Evolutionary conservation across 2,329 filamentous ascomycete genomes (phyloP).

Genomic region (Ophiostoma tasmaniense): DNA sequence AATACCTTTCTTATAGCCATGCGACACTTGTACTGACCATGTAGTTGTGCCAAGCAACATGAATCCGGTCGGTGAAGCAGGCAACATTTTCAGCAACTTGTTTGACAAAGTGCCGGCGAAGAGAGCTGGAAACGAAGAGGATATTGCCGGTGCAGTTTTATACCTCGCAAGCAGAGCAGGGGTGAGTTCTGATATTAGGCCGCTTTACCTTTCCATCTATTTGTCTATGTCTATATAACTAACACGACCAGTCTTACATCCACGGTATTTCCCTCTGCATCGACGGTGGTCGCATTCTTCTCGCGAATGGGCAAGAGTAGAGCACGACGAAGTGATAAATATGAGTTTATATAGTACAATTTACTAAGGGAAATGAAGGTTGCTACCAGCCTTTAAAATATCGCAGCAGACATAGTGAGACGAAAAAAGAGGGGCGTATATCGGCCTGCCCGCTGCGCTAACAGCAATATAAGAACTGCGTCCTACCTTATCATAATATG

Average conservation of each 20-base stretch:
- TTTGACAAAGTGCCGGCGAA: conserved; percentile 40
- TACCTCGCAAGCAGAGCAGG: conserved; percentile 33
- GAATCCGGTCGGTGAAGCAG: conserved; percentile 45
- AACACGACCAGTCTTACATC: conserved; percentile 8
- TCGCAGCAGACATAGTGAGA: too few relatives aligned
- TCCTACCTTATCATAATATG: too few relatives aligned
- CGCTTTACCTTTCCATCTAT: neutral
- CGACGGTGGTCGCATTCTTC: conserved; percentile 17
- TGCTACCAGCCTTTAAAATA: too few relatives aligned
- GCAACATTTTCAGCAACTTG: conserved; percentile 47
- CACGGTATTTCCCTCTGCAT: conserved; percentile 19
- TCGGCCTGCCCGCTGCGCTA: too few relatives aligned
- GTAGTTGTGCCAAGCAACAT: conserved; percentile 57
- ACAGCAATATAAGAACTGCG: too few relatives aligned
- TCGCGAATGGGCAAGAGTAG: conserved; percentile 20
- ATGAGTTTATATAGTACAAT: too few relatives aligned
- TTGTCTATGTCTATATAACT: neutral
- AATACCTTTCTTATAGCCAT: neutral
- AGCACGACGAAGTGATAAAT: too few relatives aligned
- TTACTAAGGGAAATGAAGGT: too few relatives aligned
- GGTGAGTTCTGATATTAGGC: neutral
- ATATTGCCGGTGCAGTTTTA: conserved; percentile 50
- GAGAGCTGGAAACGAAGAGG: conserved; percentile 47
- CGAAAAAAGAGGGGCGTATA: too few relatives aligned
- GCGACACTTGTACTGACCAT: neutral